A percentile compares a stretch with the other conserved stretches of the same genome.
Conservation (phyloP, 23 red algal genomes). For the Gracilaria domingensis region DNA sequence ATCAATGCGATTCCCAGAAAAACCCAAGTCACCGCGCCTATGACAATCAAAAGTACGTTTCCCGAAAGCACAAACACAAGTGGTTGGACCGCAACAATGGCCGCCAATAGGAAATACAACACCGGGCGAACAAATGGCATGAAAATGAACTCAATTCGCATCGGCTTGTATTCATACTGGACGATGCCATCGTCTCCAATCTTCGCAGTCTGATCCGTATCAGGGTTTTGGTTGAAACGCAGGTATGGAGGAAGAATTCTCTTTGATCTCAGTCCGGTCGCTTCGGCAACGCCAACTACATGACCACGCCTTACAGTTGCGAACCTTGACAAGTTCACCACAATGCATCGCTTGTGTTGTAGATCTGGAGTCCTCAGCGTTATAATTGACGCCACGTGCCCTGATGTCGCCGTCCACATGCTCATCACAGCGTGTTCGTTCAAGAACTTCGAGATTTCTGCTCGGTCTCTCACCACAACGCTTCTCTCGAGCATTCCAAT, state of each 20-base stretch:
- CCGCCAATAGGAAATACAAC: too few relatives aligned
- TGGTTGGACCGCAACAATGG: too few relatives aligned
- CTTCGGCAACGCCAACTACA: slow-evolving; percentile 17
- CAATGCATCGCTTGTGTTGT: slow-evolving; percentile 7
- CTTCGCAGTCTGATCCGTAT: slow-evolving; percentile 4
- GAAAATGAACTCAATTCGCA: background rate
- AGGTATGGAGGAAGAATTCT: background rate
- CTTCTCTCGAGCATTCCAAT: background rate
- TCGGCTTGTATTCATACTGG: background rate
- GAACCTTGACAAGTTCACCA: slow-evolving; percentile 14
- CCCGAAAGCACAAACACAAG: too few relatives aligned
- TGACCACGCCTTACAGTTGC: slow-evolving; percentile 1
- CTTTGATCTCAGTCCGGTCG: slow-evolving; percentile 8
- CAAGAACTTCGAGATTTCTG: background rate
- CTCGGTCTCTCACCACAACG: slow-evolving; percentile 9
- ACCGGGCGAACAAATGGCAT: too few relatives aligned
- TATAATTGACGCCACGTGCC: background rate
- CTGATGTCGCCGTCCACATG: too few relatives aligned
- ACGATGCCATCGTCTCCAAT: background rate
- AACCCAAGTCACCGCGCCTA: too few relatives aligned
- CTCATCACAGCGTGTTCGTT: too few relatives aligned
- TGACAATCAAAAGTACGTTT: too few relatives aligned
- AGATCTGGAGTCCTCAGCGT: background rate
- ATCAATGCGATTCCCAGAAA: too few relatives aligned
- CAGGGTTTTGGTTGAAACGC: background rate